These are phyloP conservation scores for Morella rubra DNA, from an alignment of 306 rosid genomes.

Conservation along the genomic window DNA sequence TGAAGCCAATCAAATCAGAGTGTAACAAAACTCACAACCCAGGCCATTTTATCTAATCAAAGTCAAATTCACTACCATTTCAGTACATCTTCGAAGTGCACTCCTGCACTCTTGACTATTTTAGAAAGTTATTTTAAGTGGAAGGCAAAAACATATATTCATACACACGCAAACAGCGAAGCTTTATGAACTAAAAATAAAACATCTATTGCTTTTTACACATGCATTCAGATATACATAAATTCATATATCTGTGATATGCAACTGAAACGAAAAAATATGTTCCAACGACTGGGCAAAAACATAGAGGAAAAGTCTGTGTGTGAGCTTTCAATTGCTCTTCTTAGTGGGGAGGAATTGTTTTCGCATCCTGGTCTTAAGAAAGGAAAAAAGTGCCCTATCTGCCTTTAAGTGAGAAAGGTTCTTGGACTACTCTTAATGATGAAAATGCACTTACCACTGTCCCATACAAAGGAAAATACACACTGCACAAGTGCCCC, in stretches of 20 bases:
- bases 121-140: background rate
- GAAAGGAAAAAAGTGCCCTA: too few relatives aligned
- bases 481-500: slow-evolving; percentile 65
- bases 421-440: background rate
- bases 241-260: background rate
- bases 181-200: background rate
- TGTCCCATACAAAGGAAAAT: slow-evolving; percentile 80
- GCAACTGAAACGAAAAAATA: too few relatives aligned
- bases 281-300: too few relatives aligned
- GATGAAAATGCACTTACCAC: slow-evolving; percentile 50
- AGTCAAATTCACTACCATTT: background rate
- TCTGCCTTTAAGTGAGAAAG: too few relatives aligned
- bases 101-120: background rate
- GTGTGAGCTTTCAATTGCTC: too few relatives aligned
- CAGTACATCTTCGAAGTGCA: background rate
- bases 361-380: too few relatives aligned
- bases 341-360: too few relatives aligned
- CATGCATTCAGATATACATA: background rate
- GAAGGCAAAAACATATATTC: background rate
- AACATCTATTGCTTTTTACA: background rate
- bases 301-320: too few relatives aligned
- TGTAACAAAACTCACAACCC: background rate
- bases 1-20: background rate
- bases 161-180: background rate
- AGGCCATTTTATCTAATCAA: background rate